phyloP scores from a whole-genome alignment of 1,139 yeast genomes.

The Protomyces gravidus region DNA sequence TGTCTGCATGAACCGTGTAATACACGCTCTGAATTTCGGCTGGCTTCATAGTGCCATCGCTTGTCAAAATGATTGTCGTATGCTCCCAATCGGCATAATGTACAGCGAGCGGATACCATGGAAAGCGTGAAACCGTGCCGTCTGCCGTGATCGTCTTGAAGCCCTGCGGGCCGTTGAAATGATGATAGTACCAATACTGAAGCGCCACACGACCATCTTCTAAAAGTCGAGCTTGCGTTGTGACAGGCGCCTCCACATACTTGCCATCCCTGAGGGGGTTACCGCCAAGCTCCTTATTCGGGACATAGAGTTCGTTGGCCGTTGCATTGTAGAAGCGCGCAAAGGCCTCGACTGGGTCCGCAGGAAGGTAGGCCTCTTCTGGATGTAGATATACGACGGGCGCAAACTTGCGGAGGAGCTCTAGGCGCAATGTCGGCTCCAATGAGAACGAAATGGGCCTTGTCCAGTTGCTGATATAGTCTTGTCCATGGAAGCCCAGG shows the following conservation, averaged over 20 bases:
- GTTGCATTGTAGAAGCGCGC: slow-evolving; percentile 8
- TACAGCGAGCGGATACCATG: slow-evolving; percentile 27
- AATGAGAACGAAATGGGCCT: slow-evolving; percentile 9
- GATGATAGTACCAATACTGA: slow-evolving; percentile 27
- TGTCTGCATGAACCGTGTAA: slow-evolving; percentile 28
- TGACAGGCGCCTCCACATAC: slow-evolving; percentile 24
- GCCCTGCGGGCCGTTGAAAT: slow-evolving; percentile 25
- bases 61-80: slow-evolving; percentile 16
- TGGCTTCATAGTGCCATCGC: neutral
- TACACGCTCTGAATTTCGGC: slow-evolving; percentile 21
- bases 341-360: slow-evolving; percentile 11
- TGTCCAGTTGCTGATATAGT: slow-evolving; percentile 17
- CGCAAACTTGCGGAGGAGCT: slow-evolving; percentile 4
- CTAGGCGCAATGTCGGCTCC: slow-evolving; percentile 1
- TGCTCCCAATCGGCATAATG: slow-evolving; percentile 28
- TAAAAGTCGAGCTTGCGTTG: slow-evolving; percentile 20
- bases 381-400: slow-evolving; percentile 24
- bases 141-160: slow-evolving; percentile 19
- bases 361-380: slow-evolving; percentile 21
- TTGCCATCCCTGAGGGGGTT: slow-evolving; percentile 3
- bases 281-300: slow-evolving; percentile 5
- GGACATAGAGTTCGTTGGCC: slow-evolving; percentile 23
- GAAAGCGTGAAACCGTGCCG: slow-evolving; percentile 18
- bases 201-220: slow-evolving; percentile 23
- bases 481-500: neutral